phyloP scores from a whole-genome alignment of 305 asterid genomes.

The Rubia balearica region DNA sequence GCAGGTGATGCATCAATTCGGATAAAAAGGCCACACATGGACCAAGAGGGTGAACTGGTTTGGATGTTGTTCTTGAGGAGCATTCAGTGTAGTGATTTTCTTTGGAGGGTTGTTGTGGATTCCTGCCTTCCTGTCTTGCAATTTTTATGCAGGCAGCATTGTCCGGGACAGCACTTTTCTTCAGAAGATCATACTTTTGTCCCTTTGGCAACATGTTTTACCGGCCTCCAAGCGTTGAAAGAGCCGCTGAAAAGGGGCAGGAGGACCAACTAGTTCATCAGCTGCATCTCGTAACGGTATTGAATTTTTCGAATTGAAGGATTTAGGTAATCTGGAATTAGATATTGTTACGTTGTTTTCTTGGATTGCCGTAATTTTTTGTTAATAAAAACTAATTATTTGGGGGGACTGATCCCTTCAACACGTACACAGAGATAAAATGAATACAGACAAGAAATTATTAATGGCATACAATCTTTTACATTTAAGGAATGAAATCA shows the following conservation, averaged over 20 bases:
- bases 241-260: too few species aligned
- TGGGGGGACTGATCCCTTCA: background rate
- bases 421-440: background rate
- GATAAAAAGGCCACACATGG: slow-evolving; percentile 17
- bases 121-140: too few species aligned
- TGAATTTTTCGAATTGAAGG: background rate
- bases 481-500: background rate
- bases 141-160: too few species aligned
- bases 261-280: too few species aligned
- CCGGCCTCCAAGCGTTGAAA: too few species aligned
- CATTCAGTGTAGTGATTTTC: slow-evolving; percentile 79
- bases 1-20: slow-evolving; percentile 42
- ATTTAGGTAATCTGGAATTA: background rate
- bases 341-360: background rate
- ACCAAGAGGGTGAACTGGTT: slow-evolving; percentile 70
- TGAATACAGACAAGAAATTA: background rate
- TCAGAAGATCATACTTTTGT: too few species aligned
- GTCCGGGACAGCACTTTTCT: too few species aligned
- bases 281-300: background rate
- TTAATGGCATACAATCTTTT: background rate
- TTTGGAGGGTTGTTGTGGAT: slow-evolving; percentile 52
- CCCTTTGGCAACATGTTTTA: too few species aligned
- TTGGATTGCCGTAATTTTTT: background rate
- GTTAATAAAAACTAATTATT: background rate
- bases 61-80: slow-evolving; percentile 74